Evolutionary conservation across 2,329 filamentous ascomycete species (phyloP), one percentile per base, ranked within the genome.

Genomic region (Cercospora sp.): DNA sequence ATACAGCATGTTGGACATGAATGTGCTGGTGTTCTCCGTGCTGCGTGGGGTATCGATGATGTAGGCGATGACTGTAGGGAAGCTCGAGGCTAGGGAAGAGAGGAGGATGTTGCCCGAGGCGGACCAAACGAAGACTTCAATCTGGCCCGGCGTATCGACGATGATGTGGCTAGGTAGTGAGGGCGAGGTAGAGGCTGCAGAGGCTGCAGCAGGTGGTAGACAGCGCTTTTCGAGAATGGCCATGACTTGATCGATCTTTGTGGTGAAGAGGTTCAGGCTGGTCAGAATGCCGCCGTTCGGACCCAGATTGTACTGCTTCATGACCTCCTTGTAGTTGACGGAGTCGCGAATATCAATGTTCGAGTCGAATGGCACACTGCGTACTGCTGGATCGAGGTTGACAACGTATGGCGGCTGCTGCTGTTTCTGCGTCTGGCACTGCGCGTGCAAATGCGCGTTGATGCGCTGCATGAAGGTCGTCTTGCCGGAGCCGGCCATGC

Each of bases 381-480:
- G 87, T 8, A 99, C 95, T 48, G 96, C 95, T 1, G 95, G 95
- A 78, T 99, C 95, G 70, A 99, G 90, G 80, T 99, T 99, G 78
- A 99, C 89, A 67, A 98, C 93, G 80, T 99, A 99, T 4, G 96
- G 95, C 1, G 93, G 89, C 18, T 90, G 87, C 67, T 90, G 88
- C 76, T 94, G 87, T 28, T 69, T 53, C 42, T 70, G 65, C 13
- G 70, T 59, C 33, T 72, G 69, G 36, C 70, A 67, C 45, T 73
- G 68, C 5, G 87, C 87, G 78, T 98, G 94, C 3, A 99, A 89
- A 78, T 99, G 87, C 0, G 94, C 91, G 80, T 97, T 97, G 76
- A 99, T 95, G 76, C 95, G 89, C 79, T 98, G 94, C 94, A 99
- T 98, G 78, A 99, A 99, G 0, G 96, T 99, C n/a, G 95, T 99